Evolutionary conservation across 345 rosid genomes (phyloP), one percentile per base, ranked within the genome.

Genomic region (Eutrema japonicum): DNA sequence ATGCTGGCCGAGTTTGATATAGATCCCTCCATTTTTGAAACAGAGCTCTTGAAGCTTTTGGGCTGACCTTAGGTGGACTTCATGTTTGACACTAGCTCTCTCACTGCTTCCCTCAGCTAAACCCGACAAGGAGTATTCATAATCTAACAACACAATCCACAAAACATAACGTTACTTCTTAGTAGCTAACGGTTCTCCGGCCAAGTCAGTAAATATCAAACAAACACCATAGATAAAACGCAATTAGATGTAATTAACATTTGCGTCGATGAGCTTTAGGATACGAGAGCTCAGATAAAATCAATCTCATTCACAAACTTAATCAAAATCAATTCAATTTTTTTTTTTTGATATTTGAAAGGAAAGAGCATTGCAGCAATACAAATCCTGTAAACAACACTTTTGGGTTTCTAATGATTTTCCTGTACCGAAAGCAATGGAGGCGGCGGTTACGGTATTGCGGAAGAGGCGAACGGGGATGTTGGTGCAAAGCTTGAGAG

Each of bases 1-100:
- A 76, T 90, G 96, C 81, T 95, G 97, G 27, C 99, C 97, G n/a
- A 92, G 96, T 85, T 95, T 92, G 71, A 92, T 90, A 78, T 92
- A 90, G 62, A 95, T 85, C 70, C 98, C 99, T 75, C 97, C 98
- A 79, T 95, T 92, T 78, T 61, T 86, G 74, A 92, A 95, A 83
- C 96, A 96, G 12, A 90, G 84, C 50, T 92, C 94, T 77, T 88
- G 96, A 76, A 92, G 98, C 87, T 92, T 92, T 4, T 42, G 82
- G 0, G 99, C 98, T 7, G 98, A 95, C 76, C 98, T 85, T 54
- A 88, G 82, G 77, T 95, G 98, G 77, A 96, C 99, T 82, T 92
- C 96, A 68, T 90, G 96, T 73, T 89, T 90, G 42, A 82, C 82
- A 72, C 71, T 86, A 33, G 41, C 75, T 73, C 86, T 84, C 85